Conservation (phyloP, 2,329 filamentous ascomycete species). For the Pyrenochaeta sp. region DNA sequence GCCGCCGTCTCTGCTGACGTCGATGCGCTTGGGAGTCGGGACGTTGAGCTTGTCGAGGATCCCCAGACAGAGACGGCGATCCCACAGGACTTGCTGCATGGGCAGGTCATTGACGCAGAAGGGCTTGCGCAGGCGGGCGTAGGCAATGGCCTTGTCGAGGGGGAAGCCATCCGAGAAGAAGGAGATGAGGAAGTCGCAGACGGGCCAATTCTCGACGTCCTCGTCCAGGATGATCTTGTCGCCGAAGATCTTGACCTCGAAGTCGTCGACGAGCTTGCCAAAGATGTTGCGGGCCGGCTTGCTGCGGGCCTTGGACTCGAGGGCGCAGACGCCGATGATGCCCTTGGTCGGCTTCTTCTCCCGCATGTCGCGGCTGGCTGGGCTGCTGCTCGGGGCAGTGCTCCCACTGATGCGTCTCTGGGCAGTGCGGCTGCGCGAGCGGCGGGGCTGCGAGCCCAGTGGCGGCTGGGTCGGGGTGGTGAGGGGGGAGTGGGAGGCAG, state of each 20-base stretch:
- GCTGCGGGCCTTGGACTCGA: constrained; percentile 94
- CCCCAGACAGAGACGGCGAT: constrained; percentile 85
- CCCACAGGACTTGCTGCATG: constrained; percentile 98
- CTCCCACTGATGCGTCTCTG: constrained; percentile 83
- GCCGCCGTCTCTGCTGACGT: constrained; percentile 92
- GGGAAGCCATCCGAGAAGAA: constrained; percentile 99
- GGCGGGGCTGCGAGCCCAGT: constrained; percentile 26
- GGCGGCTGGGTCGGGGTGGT: constrained; percentile 23
- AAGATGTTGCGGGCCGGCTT: constrained; percentile 97
- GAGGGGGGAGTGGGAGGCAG: constrained; percentile 23
- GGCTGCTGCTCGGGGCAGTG: constrained; percentile 82
- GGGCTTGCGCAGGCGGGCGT: constrained; percentile 89
- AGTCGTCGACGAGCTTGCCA: constrained; percentile 89
- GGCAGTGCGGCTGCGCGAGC: constrained; percentile 55
- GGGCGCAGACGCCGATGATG: constrained; percentile 88
- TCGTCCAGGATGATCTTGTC: constrained; percentile 99
- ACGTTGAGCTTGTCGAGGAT: constrained; percentile 90
- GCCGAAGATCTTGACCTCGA: constrained; percentile 96
- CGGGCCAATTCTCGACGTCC: constrained; percentile 93
- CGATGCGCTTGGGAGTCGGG: constrained; percentile 84
- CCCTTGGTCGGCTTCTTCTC: constrained; percentile 62
- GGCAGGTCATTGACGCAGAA: constrained; percentile 97
- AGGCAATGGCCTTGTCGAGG: constrained; percentile 94
- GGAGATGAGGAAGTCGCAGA: constrained; percentile 95
- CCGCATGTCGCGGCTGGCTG: constrained; percentile 68